Conservation (phyloP, 140 eudicot species). For the Oenanthe javanica region DNA sequence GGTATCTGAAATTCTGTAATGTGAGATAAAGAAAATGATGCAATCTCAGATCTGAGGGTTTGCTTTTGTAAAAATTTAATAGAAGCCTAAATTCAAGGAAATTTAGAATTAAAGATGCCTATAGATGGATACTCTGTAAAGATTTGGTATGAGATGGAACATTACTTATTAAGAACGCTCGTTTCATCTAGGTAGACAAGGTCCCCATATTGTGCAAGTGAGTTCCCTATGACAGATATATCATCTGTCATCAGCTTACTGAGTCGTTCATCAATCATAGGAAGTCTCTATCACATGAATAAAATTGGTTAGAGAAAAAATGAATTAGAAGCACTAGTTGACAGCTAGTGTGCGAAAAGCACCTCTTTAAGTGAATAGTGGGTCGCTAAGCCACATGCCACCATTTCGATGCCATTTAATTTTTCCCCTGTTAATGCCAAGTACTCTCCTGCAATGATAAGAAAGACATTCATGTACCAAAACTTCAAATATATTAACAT, state of each 20-base stretch:
- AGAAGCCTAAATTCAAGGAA: not conserved
- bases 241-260: slow-evolving; percentile 79
- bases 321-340: not conserved
- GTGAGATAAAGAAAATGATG: not conserved
- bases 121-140: not conserved
- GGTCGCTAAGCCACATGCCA: slow-evolving; percentile 89
- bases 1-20: not conserved
- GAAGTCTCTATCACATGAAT: slow-evolving; percentile 48
- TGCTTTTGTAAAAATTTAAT: not conserved
- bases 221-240: slow-evolving; percentile 62
- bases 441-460: slow-evolving; percentile 66
- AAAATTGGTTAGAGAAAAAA: slow-evolving; percentile 6
- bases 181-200: slow-evolving; percentile 52
- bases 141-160: not conserved
- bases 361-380: slow-evolving; percentile 71
- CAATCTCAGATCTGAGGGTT: not conserved
- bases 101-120: not conserved
- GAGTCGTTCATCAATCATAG: slow-evolving; percentile 79
- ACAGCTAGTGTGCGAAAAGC: slow-evolving; percentile 17
- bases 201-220: slow-evolving; percentile 88
- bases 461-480: not conserved
- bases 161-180: slow-evolving; percentile 70
- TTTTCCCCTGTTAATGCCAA: slow-evolving; percentile 90
- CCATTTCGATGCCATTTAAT: slow-evolving; percentile 86
- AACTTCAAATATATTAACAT: not conserved